A percentile compares a stretch with the other conserved stretches of the same genome.
These are phyloP conservation scores for Filobasidium wieringae DNA, from an alignment of 768 basidiomycete species.

Conservation along the genomic window DNA sequence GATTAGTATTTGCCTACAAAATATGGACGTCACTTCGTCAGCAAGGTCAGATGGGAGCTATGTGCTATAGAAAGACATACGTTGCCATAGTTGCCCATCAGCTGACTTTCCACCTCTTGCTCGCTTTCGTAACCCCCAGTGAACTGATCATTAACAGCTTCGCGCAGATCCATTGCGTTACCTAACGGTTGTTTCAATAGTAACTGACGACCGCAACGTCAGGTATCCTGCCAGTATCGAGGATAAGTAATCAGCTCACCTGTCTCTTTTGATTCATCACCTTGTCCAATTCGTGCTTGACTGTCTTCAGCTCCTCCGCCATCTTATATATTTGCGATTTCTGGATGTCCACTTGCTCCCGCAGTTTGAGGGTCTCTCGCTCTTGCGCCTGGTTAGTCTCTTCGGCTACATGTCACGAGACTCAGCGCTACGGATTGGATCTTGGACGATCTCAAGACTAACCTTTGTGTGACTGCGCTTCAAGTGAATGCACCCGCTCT, in stretches of 20 bases:
- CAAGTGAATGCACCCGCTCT: background rate
- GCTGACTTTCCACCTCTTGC: too few relatives aligned
- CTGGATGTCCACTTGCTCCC: background rate
- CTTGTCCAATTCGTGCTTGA: background rate
- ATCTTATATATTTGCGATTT: background rate
- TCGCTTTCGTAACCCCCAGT: too few relatives aligned
- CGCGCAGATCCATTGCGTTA: background rate
- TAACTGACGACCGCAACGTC: background rate
- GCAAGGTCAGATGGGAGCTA: too few relatives aligned
- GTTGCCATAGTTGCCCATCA: too few relatives aligned
- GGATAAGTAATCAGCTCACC: background rate
- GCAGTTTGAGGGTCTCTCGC: background rate
- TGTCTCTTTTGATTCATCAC: background rate
- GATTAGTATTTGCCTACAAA: background rate
- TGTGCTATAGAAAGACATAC: too few relatives aligned
- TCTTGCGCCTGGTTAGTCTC: background rate
- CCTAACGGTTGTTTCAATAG: background rate
- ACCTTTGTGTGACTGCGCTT: background rate
- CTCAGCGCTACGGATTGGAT: background rate
- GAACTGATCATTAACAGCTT: background rate
- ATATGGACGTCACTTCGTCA: background rate
- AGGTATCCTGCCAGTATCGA: background rate
- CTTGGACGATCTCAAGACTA: background rate
- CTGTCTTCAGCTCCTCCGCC: background rate
- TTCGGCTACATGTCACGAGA: background rate